These are phyloP conservation scores for Gossypium laxum DNA, from an alignment of 441 rosid species.

Conservation along the genomic window DNA sequence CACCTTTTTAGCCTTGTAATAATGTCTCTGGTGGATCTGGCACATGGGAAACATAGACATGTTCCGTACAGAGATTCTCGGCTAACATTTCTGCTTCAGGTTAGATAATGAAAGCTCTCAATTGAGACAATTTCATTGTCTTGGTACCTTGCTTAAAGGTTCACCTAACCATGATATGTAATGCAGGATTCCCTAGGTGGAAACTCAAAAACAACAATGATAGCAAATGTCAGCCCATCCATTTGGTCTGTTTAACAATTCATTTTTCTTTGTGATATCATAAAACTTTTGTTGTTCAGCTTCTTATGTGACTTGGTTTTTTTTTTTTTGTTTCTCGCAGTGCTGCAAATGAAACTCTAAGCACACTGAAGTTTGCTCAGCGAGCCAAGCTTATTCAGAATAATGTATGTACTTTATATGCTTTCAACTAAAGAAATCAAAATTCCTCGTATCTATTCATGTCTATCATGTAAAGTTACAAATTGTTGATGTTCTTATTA, in stretches of 20 bases:
- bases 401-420: conserved; percentile 38
- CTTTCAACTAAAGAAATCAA: conserved; percentile 8
- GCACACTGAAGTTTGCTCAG: conserved; percentile 92
- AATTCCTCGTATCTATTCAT: not conserved
- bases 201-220: conserved; percentile 85
- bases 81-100: conserved; percentile 92
- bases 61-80: conserved; percentile 95
- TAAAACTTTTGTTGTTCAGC: not conserved
- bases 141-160: conserved; percentile 16
- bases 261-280: conserved; percentile 8
- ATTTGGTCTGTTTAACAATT: conserved; percentile 42
- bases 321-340: conserved; percentile 34
- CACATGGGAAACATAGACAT: conserved; percentile 88
- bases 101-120: conserved; percentile 25
- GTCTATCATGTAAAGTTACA: conserved; percentile 5
- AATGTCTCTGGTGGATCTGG: conserved; percentile 92
- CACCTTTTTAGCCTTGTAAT: conserved; percentile 63
- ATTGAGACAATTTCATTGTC: not conserved
- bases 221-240: conserved; percentile 95
- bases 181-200: conserved; percentile 93
- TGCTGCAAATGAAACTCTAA: conserved; percentile 77
- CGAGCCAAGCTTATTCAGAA: conserved; percentile 95
- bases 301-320: conserved; percentile 15
- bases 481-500: conserved; percentile 10
- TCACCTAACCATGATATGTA: conserved; percentile 9